Evolutionary conservation across 2,329 filamentous ascomycete species (phyloP), one percentile per base, ranked within the genome.

Genomic region (Nectriaceae sp.): DNA sequence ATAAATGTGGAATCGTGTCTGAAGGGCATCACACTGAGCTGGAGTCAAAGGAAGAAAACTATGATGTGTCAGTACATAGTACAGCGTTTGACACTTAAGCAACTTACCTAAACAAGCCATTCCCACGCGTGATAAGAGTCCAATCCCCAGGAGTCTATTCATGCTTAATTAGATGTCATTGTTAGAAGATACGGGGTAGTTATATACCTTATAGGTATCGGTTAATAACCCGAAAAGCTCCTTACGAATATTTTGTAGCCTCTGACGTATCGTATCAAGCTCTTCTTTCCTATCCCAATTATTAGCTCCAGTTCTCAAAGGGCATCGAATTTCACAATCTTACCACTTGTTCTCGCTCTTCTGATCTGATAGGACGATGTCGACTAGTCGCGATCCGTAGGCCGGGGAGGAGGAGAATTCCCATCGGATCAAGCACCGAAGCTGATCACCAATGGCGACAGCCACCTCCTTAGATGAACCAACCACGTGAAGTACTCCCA

Each of bases 401-500:
- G 53, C 53, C 2, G 53, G 53, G 5, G 53, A 56, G 2, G 53
- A 56, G 3, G 51, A 56, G 5, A 54, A 54, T 21, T 56, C 53
- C 16, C 43, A 44, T 13, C 53, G 42, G 13, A 56, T 52, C 13
- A 56, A n/a, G 18, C 47, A 54, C 3, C 53, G 45, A 11, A 56
- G 33, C 11, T 50, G 51, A 24, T 56, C 53, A 2, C 50, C 45
- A 3, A 56, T 51, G 2, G 44, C 42, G 0, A 44, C 31, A 13
- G 53, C 44, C 0, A 19, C 44, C 5, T 54, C 39, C 4, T 43
- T 22, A 3, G 42, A 43, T 6, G 44, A 31, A 20, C 40, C 50
- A 3, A 56, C 44, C 3, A 49, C 53, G 38, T 54, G 53, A 22
- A 56, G 41, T 2, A 61, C 66, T 1, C 68, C 69, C 20, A 57